These are phyloP conservation scores for Ophiocordyceps polyrhachis-furcata DNA, from an alignment of 2,329 filamentous ascomycete species.

Conservation along the genomic window DNA sequence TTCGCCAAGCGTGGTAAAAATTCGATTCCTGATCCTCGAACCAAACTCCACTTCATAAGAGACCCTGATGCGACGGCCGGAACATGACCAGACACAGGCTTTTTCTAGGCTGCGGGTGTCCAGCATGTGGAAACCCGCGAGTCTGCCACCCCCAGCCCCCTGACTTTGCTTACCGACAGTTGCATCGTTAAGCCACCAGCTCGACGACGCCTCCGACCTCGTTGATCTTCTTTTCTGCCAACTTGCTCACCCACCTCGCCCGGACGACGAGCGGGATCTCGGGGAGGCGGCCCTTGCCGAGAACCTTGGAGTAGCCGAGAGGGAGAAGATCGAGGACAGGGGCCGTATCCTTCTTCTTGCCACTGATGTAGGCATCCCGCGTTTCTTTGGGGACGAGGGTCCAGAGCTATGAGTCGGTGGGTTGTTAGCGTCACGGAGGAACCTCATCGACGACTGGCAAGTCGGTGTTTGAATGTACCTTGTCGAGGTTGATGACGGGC, in stretches of 20 bases:
- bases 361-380: constrained; percentile 76
- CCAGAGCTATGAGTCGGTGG: constrained; percentile 49
- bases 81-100: constrained; percentile 17
- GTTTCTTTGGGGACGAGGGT: constrained; percentile 83
- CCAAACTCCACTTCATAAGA: constrained; percentile 18
- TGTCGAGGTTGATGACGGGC: constrained; percentile 96
- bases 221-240: constrained; percentile 98
- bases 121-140: constrained; percentile 3
- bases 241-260: constrained; percentile 84
- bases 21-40: constrained; percentile 21
- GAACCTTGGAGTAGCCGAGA: constrained; percentile 95
- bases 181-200: constrained; percentile 54
- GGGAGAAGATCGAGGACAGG: constrained; percentile 95
- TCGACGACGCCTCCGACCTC: constrained; percentile 91
- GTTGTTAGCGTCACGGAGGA: constrained; percentile 9
- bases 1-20: constrained; percentile 13
- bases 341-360: constrained; percentile 70
- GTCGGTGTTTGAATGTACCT: constrained; percentile 36
- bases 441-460: background rate
- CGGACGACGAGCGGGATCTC: constrained; percentile 86
- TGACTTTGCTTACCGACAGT: background rate
- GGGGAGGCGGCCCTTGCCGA: constrained; percentile 94
- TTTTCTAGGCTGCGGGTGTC: constrained; percentile 7
- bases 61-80: constrained; percentile 23
- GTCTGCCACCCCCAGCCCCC: background rate